These are phyloP conservation scores for Penicillium bialowiezense DNA, from an alignment of 495 filamentous ascomycete species.

Conservation along the genomic window DNA sequence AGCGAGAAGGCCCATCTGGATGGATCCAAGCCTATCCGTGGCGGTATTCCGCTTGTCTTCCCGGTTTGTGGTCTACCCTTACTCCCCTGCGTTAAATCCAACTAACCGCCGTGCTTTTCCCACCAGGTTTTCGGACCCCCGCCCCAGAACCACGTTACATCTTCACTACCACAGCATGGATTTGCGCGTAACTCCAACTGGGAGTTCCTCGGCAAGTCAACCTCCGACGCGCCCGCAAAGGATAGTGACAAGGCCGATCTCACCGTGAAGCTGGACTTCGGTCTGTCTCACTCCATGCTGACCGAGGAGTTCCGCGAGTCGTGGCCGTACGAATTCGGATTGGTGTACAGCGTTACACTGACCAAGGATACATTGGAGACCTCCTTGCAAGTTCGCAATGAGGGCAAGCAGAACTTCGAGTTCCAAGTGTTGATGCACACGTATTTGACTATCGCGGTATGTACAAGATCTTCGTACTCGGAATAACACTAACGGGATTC, in stretches of 20 bases:
- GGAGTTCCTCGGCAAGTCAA: constrained; percentile 63
- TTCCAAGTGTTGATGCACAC: constrained; percentile 92
- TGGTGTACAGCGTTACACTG: constrained; percentile 91
- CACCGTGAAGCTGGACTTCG: constrained; percentile 90
- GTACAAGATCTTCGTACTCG: constrained; percentile 26
- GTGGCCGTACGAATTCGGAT: constrained; percentile 82
- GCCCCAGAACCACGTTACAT: constrained; percentile 66
- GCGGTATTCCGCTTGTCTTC: constrained; percentile 89
- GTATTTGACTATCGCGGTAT: constrained; percentile 77
- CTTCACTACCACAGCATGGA: constrained; percentile 84
- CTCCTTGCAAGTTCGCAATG: constrained; percentile 80
- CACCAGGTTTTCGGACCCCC: constrained; percentile 84
- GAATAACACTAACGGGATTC: background rate
- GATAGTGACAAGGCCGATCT: constrained; percentile 47
- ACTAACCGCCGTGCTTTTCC: constrained; percentile 11
- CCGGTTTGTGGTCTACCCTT: constrained; percentile 58
- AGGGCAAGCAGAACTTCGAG: constrained; percentile 73
- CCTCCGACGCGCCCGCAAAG: constrained; percentile 61
- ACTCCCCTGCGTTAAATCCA: background rate
- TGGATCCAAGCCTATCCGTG: constrained; percentile 60
- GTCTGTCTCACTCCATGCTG: constrained; percentile 70
- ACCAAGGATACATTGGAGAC: constrained; percentile 72
- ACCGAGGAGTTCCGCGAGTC: constrained; percentile 57
- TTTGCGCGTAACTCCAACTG: constrained; percentile 82
- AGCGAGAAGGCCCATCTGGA: constrained; percentile 71